A percentile compares a stretch with the other conserved stretches of the same genome.
phyloP scores from a whole-genome alignment of 305 asterid species.

The Fraxinus dipetala region DNA sequence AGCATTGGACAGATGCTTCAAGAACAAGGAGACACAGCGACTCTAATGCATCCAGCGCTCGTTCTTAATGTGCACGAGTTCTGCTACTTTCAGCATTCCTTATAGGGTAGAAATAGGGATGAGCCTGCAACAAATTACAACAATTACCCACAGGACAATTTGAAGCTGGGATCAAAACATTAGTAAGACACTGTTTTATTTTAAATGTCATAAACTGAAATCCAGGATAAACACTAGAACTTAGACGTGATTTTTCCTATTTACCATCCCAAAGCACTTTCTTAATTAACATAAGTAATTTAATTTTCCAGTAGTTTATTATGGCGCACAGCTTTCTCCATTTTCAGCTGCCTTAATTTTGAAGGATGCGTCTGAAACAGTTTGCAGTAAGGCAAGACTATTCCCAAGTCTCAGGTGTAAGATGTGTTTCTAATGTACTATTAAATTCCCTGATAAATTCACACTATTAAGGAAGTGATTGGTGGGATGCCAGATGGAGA shows the following conservation, averaged over 20 bases:
- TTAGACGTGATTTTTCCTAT: neutral
- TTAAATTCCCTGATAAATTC: neutral
- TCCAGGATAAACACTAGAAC: neutral
- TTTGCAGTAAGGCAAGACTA: neutral
- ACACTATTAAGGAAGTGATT: neutral
- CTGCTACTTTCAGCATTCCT: slow-evolving; percentile 85
- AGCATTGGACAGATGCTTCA: slow-evolving; percentile 16
- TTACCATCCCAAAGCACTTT: neutral
- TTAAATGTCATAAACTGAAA: neutral
- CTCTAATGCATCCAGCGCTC: slow-evolving; percentile 15
- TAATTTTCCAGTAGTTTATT: neutral
- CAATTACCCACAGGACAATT: neutral
- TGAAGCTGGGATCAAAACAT: neutral
- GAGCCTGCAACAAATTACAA: slow-evolving; percentile 55
- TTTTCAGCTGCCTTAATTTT: neutral
- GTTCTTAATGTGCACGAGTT: slow-evolving; percentile 50
- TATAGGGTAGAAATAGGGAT: slow-evolving; percentile 77
- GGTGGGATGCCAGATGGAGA: neutral
- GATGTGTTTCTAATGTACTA: neutral
- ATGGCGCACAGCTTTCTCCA: neutral
- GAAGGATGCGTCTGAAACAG: neutral
- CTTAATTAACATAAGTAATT: neutral
- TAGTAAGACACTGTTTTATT: neutral
- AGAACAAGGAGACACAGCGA: slow-evolving; percentile 17
- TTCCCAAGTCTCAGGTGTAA: neutral